These are phyloP conservation scores for Clarireedia monteithiana DNA, from an alignment of 2,329 filamentous ascomycete species.

Conservation along the genomic window DNA sequence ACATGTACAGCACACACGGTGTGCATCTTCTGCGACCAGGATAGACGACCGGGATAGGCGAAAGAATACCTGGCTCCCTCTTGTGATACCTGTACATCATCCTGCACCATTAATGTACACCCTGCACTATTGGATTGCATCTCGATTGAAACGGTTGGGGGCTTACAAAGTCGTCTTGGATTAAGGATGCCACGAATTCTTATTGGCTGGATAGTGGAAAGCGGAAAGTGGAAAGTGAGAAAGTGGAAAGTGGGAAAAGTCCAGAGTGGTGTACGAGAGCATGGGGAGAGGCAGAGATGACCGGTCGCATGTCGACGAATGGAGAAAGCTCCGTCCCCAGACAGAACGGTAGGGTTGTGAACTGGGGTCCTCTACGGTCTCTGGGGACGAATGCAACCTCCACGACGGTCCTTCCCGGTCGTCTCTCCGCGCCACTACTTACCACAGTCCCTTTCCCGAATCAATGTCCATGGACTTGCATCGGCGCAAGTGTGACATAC, in stretches of 20 bases:
- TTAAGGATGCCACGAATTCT: neutral
- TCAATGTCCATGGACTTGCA: neutral
- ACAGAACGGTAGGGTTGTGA: too few relatives aligned
- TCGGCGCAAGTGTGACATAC: constrained; percentile 2
- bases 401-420: neutral
- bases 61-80: neutral
- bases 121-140: neutral
- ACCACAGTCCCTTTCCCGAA: neutral
- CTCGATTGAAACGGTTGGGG: neutral
- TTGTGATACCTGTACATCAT: neutral
- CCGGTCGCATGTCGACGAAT: too few relatives aligned
- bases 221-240: neutral
- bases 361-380: too few relatives aligned
- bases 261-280: neutral
- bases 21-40: neutral
- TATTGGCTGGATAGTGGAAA: neutral
- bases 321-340: too few relatives aligned
- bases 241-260: neutral
- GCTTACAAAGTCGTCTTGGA: neutral
- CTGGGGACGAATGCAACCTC: too few relatives aligned
- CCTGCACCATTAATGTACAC: too few relatives aligned
- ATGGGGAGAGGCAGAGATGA: neutral
- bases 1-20: too few relatives aligned
- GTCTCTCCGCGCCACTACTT: neutral
- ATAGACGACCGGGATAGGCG: neutral